Conservation (phyloP, 2,329 filamentous ascomycete species). For the Pseudopithomyces chartarum region DNA sequence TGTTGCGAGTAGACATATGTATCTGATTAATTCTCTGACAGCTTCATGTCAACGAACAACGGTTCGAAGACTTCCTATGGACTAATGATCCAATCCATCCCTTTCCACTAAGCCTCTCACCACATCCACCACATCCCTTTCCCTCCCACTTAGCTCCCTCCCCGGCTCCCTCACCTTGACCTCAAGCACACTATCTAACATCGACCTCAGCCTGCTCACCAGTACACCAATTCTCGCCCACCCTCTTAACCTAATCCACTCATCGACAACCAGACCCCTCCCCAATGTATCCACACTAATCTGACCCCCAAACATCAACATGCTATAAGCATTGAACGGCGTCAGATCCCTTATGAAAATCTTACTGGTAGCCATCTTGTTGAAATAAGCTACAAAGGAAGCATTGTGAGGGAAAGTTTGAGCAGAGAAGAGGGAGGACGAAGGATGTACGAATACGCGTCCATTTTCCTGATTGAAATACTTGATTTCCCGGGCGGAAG, state of each 20-base stretch:
- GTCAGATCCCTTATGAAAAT: conserved; percentile 91
- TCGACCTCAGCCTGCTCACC: conserved; percentile 77
- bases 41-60: not conserved
- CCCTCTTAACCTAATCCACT: conserved; percentile 83
- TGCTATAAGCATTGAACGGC: conserved; percentile 86
- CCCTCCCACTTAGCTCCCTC: conserved; percentile 54
- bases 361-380: conserved; percentile 88
- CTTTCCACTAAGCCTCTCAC: conserved; percentile 84
- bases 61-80: not conserved
- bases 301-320: conserved; percentile 85
- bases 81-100: conserved; percentile 74
- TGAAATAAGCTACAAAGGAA: conserved; percentile 86
- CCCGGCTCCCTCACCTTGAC: conserved; percentile 78
- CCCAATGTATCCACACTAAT: conserved; percentile 88
- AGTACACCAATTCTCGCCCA: conserved; percentile 96
- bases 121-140: conserved; percentile 71
- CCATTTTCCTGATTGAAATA: conserved; percentile 69
- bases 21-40: no score
- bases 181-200: conserved; percentile 85
- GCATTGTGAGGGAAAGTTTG: conserved; percentile 77
- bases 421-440: conserved; percentile 81
- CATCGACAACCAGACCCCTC: conserved; percentile 85
- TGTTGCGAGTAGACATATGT: no score
- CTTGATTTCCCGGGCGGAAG: conserved; percentile 88
- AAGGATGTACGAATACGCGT: conserved; percentile 90